Base-by-base conservation (phyloP, 495 filamentous ascomycete species). In the Geopyxis carbonaria region DNA sequence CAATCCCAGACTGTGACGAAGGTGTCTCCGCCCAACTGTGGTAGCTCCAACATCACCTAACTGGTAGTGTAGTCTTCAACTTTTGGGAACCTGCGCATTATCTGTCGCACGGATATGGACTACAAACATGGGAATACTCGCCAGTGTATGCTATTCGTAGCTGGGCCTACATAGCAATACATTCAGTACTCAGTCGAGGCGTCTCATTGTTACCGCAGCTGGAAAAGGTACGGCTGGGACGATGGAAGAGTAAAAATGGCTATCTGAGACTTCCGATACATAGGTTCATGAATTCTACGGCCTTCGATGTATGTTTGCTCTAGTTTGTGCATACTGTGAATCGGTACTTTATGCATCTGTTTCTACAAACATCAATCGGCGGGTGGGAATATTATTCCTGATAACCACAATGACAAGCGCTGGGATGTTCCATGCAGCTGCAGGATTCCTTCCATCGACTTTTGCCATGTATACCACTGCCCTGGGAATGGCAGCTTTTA, bases 41-140 rank as follows among this genome's bases (percentile, higher is more conserved):
- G 22, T 37, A 18, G 20, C 11, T 8, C 5, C n/a, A n/a, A n/a
- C n/a, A n/a, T n/a, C n/a, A 28, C 7, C 25, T 28, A 19, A 40
- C 13, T 38, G 6, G 19, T 18, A 5, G 10, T 34, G 22, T 29
- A 55, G 84, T 87, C 3, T 99, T 92, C 67, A 99, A 99, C 53
- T 99, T 91, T 62, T 99, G 91, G 91, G 91, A 99, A 51, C 89
- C 91, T 1, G 74, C 84, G 0, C 91, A 99, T 60, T 99, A 94
- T 57, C 70, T 99, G 21, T 74, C 72, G 43, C 84, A 93, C 64
- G 80, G 82, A 53, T 86, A 87, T 54, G 91, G 91, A 21, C 63
- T 95, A 23, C 82, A 99, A 61, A 99, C 91, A 11, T 99, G 91
- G 91, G 91, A 99, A 57, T 99, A 95, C 60, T 93, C 87, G 0